phyloP scores from a whole-genome alignment of 1,139 yeast species.

The Schwanniomyces etchellsii region DNA sequence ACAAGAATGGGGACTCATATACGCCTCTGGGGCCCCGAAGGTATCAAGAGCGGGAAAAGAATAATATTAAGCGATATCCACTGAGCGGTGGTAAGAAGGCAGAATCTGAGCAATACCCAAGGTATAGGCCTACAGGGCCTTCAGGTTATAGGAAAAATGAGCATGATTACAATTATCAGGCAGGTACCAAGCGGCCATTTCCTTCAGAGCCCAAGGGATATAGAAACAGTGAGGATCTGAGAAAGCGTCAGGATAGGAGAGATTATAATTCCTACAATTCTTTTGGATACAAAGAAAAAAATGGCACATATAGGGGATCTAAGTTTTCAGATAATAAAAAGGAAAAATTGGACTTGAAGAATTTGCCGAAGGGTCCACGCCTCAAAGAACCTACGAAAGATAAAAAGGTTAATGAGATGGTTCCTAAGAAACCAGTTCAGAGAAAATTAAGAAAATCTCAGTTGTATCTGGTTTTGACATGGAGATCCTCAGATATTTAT shows the following conservation, averaged over 20 bases:
- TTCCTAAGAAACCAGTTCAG: slow-evolving; percentile 1
- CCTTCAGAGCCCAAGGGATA: slow-evolving; percentile 17
- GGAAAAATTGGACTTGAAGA: slow-evolving; percentile 6
- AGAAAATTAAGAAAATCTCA: slow-evolving; percentile 18
- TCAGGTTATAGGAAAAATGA: slow-evolving; percentile 7
- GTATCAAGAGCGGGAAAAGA: slow-evolving; percentile 13
- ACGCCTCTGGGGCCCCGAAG: slow-evolving; percentile 13
- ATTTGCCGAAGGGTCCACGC: slow-evolving; percentile 15
- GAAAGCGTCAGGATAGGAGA: slow-evolving; percentile 8
- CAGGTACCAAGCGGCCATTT: slow-evolving; percentile 12
- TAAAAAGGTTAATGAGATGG: slow-evolving; percentile 1
- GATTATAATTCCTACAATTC: slow-evolving; percentile 10
- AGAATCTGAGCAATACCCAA: slow-evolving; percentile 2
- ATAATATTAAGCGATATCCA: too few species aligned
- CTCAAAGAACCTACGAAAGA: slow-evolving; percentile 5
- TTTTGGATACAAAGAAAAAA: slow-evolving; percentile 8
- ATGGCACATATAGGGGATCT: slow-evolving; percentile 4
- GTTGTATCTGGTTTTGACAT: slow-evolving; percentile 28
- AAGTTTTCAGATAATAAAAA: slow-evolving; percentile 4
- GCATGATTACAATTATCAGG: slow-evolving; percentile 3
- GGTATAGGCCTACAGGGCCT: slow-evolving; percentile 9
- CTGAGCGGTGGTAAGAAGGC: slow-evolving; percentile 2
- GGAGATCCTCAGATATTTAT: slow-evolving; percentile 24
- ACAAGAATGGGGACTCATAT: slow-evolving; percentile 6
- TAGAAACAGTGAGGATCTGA: slow-evolving; percentile 8